Evolutionary conservation across 2,329 filamentous ascomycete genomes (phyloP).

Genomic region (Aspergillus niger): DNA sequence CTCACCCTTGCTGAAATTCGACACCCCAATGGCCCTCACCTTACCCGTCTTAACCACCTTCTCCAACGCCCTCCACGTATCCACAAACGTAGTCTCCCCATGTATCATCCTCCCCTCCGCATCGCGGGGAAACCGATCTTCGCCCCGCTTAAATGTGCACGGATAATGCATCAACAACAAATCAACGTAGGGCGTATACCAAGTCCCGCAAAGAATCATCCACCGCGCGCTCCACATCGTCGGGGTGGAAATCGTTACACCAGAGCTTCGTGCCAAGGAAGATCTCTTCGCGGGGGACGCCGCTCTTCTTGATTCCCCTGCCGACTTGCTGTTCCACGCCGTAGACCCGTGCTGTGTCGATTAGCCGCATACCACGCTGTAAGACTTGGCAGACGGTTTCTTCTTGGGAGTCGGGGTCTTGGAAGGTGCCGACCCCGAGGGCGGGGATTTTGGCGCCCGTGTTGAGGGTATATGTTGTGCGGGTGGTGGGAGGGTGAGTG

Average conservation of each 20-base stretch:
- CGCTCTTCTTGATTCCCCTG: constrained; percentile 60
- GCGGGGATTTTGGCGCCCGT: constrained; percentile 60
- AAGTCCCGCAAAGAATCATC: constrained; percentile 60
- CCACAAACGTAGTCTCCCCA: constrained; percentile 53
- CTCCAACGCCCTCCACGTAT: constrained; percentile 38
- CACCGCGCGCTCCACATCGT: constrained; percentile 62
- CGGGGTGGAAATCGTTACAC: constrained; percentile 59
- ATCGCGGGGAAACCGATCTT: constrained; percentile 45
- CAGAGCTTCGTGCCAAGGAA: constrained; percentile 60
- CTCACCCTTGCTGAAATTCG: constrained; percentile 28
- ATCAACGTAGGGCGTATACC: constrained; percentile 64
- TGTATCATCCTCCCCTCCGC: constrained; percentile 56
- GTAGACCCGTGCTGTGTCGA: constrained; percentile 43
- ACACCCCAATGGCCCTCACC: constrained; percentile 32
- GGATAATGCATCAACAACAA: constrained; percentile 64
- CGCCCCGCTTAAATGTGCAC: constrained; percentile 18
- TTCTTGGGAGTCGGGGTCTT: constrained; percentile 48
- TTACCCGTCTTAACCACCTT: constrained; percentile 28
- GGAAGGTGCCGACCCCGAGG: constrained; percentile 56
- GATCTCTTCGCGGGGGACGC: constrained; percentile 54
- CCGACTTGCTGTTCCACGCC: constrained; percentile 61
- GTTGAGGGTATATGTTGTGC: constrained; percentile 52
- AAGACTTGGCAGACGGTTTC: constrained; percentile 43
- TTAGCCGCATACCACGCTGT: constrained; percentile 37
- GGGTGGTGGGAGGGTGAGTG: not conserved